Evolutionary conservation across 164 flowering plant species (phyloP), one percentile per base, ranked within the genome.

Genomic region (Kalanchoe fedtschenkoi): DNA sequence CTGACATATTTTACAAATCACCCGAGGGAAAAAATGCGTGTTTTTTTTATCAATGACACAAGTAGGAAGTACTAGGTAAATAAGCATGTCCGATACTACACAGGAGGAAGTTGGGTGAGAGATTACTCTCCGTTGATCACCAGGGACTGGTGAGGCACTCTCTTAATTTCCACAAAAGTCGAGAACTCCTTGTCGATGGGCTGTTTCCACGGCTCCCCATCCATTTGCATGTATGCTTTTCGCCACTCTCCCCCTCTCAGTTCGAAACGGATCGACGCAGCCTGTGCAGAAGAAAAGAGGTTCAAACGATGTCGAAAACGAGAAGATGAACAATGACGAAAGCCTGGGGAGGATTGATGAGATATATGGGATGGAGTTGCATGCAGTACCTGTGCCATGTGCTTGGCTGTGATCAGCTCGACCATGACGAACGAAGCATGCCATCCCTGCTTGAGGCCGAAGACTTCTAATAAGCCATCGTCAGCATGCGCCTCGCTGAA

Each of bases 131-230:
- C 96, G 28, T 44, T 69, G 29, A 95, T 73, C 88, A 91, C 79
- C 8, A 79, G 55, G 0, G 97, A 86, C 17, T 84, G 96, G 64
- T 65, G 71, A 13, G 96, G 87, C 10, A 82, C 87, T 71, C 86
- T 76, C 70, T 73, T 89, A 29, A 95, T 91, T 55, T 95, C 97
- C 60, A 95, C 85, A 71, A 83, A 81, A 5, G 99, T 87, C 33
- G 99, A 87, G 58, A 59, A 79, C 7, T 85, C 83, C 62, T 71
- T 75, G 69, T 65, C 71, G 70, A 91, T 72, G 1, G 84, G 93
- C 65, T 95, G 99, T 62, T 86, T 91, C 99, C 99, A 95, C 46
- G 99, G 99, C 66, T 95, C 97, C 32, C 99, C 99, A 68, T 95
- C 99, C 91, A 82, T 83, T 76, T 95, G 99, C 91, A 88, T 73